Evolutionary conservation across 306 rosid species (phyloP), one percentile per base, ranked within the genome.

Genomic region (Fragaria ananassa): DNA sequence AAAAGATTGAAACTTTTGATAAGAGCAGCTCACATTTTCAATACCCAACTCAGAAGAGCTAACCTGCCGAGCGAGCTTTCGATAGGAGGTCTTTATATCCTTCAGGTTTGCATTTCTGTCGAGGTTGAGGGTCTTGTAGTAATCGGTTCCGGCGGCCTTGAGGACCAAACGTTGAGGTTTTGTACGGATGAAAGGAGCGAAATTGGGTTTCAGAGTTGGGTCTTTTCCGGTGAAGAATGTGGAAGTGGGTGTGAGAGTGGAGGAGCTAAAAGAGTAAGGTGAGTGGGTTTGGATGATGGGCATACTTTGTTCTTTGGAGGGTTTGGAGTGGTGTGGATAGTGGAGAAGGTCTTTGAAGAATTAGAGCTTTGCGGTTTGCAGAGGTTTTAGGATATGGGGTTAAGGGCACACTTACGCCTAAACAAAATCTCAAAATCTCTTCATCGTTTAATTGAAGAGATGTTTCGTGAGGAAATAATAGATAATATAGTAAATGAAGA

Each of bases 1-100:
- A 49, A 12, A 71, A 53, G 23, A 11, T 53, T 10, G 3, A 71
- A 71, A 19, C 11, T 19, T 71, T 18, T 6, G 13, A 13, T 6
- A 53, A 39, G 71, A 66, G 27, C 25, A 64, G 69, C 69, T 66
- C 71, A 39, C 18, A 66, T 41, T 19, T 19, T 41, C 4, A 66
- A 37, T 19, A 41, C 27, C 69, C 69, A 64, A 64, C 45, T 77
- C 66, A 27, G 17, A 1, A 76, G 34, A 17, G 71, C 72, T 47
- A 46, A 95, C 99, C 97, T 95, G 86, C 25, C 96, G 97, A 73
- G 99, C 99, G 74, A 95, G 87, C 74, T 88, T 90, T 53, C 92
- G 81, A 27, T 95, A 95, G 3, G 97, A 78, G 72, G 81, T 77
- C 83, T 90, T 92, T 14, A 95, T 92, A 76, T 92, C 97, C 74